A percentile compares a stretch with the other conserved stretches of the same genome.
phyloP scores from a whole-genome alignment of 108 stramenopile genomes.

The Thalassiosira profunda region DNA sequence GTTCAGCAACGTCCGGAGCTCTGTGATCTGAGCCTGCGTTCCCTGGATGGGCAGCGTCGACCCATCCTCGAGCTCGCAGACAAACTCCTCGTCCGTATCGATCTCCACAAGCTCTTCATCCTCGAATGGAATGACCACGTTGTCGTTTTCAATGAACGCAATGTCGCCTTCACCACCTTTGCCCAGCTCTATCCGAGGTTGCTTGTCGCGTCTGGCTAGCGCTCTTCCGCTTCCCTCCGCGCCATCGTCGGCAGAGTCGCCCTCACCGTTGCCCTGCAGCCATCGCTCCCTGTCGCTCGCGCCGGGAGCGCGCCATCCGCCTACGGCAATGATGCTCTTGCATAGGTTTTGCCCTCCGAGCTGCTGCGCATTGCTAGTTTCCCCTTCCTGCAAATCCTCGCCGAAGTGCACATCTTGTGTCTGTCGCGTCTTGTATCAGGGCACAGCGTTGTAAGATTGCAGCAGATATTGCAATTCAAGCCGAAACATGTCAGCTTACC shows the following conservation, averaged over 20 bases:
- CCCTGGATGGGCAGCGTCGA: constrained; percentile 2
- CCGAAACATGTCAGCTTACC: no score
- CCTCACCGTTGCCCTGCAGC: not conserved
- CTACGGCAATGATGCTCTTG: not conserved
- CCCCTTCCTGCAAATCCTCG: no score
- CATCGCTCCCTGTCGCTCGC: no score
- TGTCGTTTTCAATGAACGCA: no score
- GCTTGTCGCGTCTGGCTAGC: not conserved
- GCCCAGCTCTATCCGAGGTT: not conserved
- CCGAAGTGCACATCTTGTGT: no score
- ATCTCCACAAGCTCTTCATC: not conserved
- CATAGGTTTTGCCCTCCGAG: not conserved
- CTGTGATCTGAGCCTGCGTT: constrained; percentile 1
- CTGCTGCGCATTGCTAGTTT: no score
- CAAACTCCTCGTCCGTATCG: constrained; percentile 9
- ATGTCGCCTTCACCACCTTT: no score
- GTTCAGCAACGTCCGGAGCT: constrained; percentile 1
- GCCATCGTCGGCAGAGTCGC: not conserved
- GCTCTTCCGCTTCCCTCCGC: not conserved
- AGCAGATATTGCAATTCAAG: no score
- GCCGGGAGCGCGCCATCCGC: not conserved
- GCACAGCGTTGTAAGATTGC: no score
- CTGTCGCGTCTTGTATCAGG: no score
- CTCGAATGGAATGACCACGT: not conserved
- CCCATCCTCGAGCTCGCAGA: constrained; percentile 19